phyloP scores from a whole-genome alignment of 306 rosid species.

The Chamaecrista fasciculata region DNA sequence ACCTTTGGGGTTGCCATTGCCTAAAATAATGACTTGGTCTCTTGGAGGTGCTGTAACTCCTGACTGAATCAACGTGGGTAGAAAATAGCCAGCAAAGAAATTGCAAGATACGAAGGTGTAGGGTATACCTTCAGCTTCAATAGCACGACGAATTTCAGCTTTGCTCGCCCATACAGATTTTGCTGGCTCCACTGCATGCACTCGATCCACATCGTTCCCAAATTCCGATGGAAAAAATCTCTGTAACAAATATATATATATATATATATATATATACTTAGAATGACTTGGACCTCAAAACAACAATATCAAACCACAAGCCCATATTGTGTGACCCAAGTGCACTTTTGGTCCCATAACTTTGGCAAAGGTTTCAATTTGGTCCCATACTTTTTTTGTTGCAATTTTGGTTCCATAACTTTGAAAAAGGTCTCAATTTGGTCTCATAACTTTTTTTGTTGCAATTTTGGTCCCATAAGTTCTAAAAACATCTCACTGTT shows the following conservation, averaged over 20 bases:
- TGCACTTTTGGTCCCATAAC: too few relatives aligned
- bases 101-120: slow-evolving; percentile 60
- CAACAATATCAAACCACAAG: too few relatives aligned
- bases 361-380: too few relatives aligned
- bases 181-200: slow-evolving; percentile 87
- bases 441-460: too few relatives aligned
- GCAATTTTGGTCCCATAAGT: too few relatives aligned
- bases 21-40: slow-evolving; percentile 64
- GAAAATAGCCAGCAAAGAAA: slow-evolving; percentile 69
- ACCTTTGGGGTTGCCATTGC: slow-evolving; percentile 84
- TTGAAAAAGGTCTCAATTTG: too few relatives aligned
- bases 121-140: slow-evolving; percentile 76
- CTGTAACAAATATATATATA: slow-evolving; percentile 38
- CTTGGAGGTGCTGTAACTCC: slow-evolving; percentile 68
- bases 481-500: too few relatives aligned
- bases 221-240: slow-evolving; percentile 93
- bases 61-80: slow-evolving; percentile 67
- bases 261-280: too few relatives aligned
- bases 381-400: too few relatives aligned
- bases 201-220: slow-evolving; percentile 79
- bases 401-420: too few relatives aligned
- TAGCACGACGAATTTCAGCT: slow-evolving; percentile 55
- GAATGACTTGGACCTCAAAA: not conserved
- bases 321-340: too few relatives aligned
- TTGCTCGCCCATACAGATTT: slow-evolving; percentile 59